Base-by-base conservation (phyloP, 208 protist genomes). In the Trypanosoma avium region DNA sequence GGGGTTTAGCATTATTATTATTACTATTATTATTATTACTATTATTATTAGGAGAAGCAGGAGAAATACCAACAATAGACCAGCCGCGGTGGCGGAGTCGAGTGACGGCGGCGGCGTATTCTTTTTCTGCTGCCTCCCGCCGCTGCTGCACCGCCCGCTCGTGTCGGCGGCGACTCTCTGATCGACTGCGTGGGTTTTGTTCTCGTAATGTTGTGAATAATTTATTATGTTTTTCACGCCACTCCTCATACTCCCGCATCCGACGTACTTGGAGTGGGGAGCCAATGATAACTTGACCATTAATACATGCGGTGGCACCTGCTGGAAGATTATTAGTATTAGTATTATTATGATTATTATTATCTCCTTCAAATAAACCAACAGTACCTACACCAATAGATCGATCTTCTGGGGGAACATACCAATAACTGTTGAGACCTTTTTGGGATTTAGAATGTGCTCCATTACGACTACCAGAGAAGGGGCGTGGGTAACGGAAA, bases 361-460 rank as follows among this genome's bases (percentile, higher is more conserved):
- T n/a, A n/a, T n/a, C n/a, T n/a, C n/a, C n/a, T n/a, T n/a, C n/a
- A n/a, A n/a, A 79, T 4, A 88, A 67, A 8, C 82, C 82, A 26
- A 81, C 77, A 8, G 82, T 88, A 43, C 82, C 82, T 1, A 79
- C 32, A 19, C 82, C 82, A 40, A 85, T 76, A 43, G 10, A 61
- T 22, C 5, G 48, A 2, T 32, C 57, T 55, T 22, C 80, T 73
- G 19, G 40, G 33, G 24, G 70, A 30, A 42, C 74, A 2, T 66
- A 35, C 55, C 59, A 79, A 47, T 46, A 75, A 45, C 47, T 30
- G n/a, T 43, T 61, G 26, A 52, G 15, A 15, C 12, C 13, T 27
- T 8, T 32, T 15, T 26, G 36, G 2, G 10, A 33, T 2, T 33
- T 50, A 50, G 4, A n/a, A n/a, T n/a, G n/a, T n/a, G n/a, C n/a